Evolutionary conservation across 2,329 filamentous ascomycete species (phyloP), one percentile per base, ranked within the genome.

Genomic region (Tolypocladium endophyticum): DNA sequence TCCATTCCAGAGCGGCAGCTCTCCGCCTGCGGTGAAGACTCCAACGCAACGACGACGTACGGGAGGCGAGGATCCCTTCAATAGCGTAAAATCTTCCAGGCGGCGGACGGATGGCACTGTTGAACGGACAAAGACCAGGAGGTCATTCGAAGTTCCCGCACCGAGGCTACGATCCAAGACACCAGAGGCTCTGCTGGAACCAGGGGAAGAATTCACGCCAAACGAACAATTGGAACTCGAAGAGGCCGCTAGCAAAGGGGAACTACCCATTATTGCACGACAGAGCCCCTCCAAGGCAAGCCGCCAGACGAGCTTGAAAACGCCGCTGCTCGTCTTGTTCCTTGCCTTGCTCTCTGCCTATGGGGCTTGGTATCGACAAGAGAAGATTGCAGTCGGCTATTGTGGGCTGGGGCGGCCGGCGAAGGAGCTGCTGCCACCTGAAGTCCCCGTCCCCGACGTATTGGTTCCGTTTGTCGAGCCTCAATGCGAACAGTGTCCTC

Each of bases 371-470:
- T 99, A 92, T 77, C 82, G 93, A 56, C 90, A 96, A 70, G 94
- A 99, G 74, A 97, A 97, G 79, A 79, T 96, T n/a, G 88, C 90
- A 20, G 90, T 97, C 25, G 94, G 95, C 39, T 99, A 96, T 70
- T 99, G 94, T 71, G 92, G 92, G 16, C 83, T 96, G 58, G 94
- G 89, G 30, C 84, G 87, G 58, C 79, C 84, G 55, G 83, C 80
- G 2, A 77, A 74, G 38, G 69, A 77, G 64, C 69, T 85, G 36
- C 71, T 84, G 23, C 80, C 81, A 14, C 70, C 72, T 14, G 73
- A 80, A 30, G 67, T 79, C 43, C 74, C 77, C 0, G 73, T 96
- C 23, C 92, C 93, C 3, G 85, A 90, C 55, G 89, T 86, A 79
- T 79, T 89, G 11, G 79, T 85, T 56, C 78, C 85, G 12, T 74